These are phyloP conservation scores for Dendrobium catenatum DNA, from an alignment of 106 monocot genomes.

Conservation along the genomic window DNA sequence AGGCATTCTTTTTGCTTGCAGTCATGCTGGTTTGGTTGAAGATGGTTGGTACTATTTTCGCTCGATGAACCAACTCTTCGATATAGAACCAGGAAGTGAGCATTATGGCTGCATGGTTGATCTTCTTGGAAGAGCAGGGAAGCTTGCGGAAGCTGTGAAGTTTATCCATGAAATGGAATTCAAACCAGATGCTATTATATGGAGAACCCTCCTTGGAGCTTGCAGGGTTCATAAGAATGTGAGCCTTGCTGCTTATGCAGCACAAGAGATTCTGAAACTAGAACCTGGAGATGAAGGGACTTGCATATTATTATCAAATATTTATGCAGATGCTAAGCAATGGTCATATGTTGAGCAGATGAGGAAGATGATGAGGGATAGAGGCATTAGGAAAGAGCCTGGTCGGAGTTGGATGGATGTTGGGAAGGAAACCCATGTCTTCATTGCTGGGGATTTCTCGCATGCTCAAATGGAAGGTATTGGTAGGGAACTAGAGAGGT, in stretches of 20 bases:
- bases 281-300: slow-evolving; percentile 66
- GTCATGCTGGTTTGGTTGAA: slow-evolving; percentile 66
- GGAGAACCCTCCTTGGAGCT: slow-evolving; percentile 70
- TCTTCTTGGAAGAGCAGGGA: slow-evolving; percentile 56
- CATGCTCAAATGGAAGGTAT: slow-evolving; percentile 43
- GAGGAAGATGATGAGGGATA: slow-evolving; percentile 48
- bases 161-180: slow-evolving; percentile 45
- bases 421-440: slow-evolving; percentile 42
- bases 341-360: slow-evolving; percentile 53
- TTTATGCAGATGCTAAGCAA: slow-evolving; percentile 41
- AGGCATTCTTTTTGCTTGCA: slow-evolving; percentile 74
- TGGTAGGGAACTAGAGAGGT: slow-evolving; percentile 23
- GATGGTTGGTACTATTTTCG: slow-evolving; percentile 49
- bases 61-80: slow-evolving; percentile 43
- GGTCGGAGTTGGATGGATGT: slow-evolving; percentile 76
- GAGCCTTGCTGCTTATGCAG: slow-evolving; percentile 36
- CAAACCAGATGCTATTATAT: slow-evolving; percentile 40
- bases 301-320: slow-evolving; percentile 55
- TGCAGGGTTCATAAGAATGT: slow-evolving; percentile 49
- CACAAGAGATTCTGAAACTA: slow-evolving; percentile 44
- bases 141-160: slow-evolving; percentile 39
- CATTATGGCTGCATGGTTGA: slow-evolving; percentile 78
- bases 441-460: slow-evolving; percentile 47
- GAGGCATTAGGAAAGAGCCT: slow-evolving; percentile 56
- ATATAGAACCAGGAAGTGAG: slow-evolving; percentile 47